These are phyloP conservation scores for Penicillium sp. DNA, from an alignment of 2,329 filamentous ascomycete genomes.

Conservation along the genomic window DNA sequence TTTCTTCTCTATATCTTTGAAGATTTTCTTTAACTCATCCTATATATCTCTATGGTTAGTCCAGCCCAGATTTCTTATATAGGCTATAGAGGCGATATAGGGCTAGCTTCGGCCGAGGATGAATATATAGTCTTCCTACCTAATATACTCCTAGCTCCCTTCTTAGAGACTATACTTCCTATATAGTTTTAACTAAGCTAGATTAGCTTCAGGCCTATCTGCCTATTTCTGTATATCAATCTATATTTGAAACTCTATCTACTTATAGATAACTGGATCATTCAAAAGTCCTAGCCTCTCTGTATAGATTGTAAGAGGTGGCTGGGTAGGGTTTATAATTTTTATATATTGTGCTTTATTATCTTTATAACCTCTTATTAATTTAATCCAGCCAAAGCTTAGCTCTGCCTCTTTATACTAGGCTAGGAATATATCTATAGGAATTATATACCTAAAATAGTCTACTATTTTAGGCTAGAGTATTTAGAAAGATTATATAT, in stretches of 20 bases:
- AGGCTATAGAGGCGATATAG: constrained; percentile 40
- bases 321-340: not conserved
- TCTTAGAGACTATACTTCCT: constrained; percentile 38
- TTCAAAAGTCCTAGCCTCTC: constrained; percentile 22
- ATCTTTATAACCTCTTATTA: constrained; percentile 13
- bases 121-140: constrained; percentile 47
- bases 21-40: constrained; percentile 38
- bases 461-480: constrained; percentile 42
- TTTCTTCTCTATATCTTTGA: constrained; percentile 30
- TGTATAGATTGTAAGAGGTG: constrained; percentile 15
- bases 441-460: constrained; percentile 35
- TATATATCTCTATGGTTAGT: constrained; percentile 42
- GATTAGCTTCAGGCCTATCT: constrained; percentile 37
- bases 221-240: constrained; percentile 46
- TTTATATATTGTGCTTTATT: constrained; percentile 7
- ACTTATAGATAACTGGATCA: not conserved
- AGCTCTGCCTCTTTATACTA: too few relatives aligned
- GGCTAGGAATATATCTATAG: constrained; percentile 27
- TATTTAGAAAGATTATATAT: constrained; percentile 38
- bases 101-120: constrained; percentile 40
- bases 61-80: constrained; percentile 48
- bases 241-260: constrained; percentile 21
- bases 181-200: constrained; percentile 39
- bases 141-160: constrained; percentile 44
- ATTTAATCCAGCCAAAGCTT: too few relatives aligned